Evolutionary conservation across 768 basidiomycete species (phyloP).

Genomic region (Cubamyces sp.): DNA sequence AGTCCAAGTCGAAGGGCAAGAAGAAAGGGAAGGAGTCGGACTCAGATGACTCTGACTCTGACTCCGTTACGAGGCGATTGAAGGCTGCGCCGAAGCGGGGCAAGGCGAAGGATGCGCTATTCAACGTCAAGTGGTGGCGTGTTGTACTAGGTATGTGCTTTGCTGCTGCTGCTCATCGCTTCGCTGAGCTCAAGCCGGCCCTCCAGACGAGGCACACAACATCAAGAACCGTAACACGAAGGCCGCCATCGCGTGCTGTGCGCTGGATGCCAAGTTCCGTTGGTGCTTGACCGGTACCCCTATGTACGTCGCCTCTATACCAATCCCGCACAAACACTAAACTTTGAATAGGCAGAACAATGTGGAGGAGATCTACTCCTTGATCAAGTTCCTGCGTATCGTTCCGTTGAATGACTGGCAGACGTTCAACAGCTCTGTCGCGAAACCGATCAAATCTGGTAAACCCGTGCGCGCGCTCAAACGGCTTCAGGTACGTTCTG

Average conservation of each 20-base stretch:
- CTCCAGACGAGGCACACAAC: slow-evolving; percentile 58
- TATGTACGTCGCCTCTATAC: slow-evolving; percentile 29
- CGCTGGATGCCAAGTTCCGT: slow-evolving; percentile 47
- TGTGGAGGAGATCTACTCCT: slow-evolving; percentile 86
- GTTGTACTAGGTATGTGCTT: slow-evolving; percentile 72
- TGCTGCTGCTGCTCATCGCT: no score
- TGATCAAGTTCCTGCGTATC: slow-evolving; percentile 87
- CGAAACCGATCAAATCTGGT: slow-evolving; percentile 76
- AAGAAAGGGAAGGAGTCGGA: slow-evolving; percentile 37
- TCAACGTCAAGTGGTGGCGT: slow-evolving; percentile 80
- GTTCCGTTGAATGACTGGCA: slow-evolving; percentile 81
- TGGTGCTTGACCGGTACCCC: slow-evolving; percentile 58
- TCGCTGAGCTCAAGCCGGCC: not conserved
- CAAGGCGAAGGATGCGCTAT: slow-evolving; percentile 67
- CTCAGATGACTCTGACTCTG: slow-evolving; percentile 40
- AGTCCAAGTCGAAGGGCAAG: slow-evolving; percentile 49
- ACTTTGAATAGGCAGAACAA: slow-evolving; percentile 71
- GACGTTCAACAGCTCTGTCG: slow-evolving; percentile 79
- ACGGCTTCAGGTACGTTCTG: slow-evolving; percentile 65
- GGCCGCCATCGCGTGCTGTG: slow-evolving; percentile 44
- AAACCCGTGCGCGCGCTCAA: slow-evolving; percentile 75
- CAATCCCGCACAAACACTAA: not conserved
- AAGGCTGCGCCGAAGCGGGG: slow-evolving; percentile 44
- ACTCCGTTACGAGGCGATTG: slow-evolving; percentile 50
- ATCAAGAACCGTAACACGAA: slow-evolving; percentile 57